phyloP scores from a whole-genome alignment of 768 basidiomycete genomes.

The Trametes meyenii region DNA sequence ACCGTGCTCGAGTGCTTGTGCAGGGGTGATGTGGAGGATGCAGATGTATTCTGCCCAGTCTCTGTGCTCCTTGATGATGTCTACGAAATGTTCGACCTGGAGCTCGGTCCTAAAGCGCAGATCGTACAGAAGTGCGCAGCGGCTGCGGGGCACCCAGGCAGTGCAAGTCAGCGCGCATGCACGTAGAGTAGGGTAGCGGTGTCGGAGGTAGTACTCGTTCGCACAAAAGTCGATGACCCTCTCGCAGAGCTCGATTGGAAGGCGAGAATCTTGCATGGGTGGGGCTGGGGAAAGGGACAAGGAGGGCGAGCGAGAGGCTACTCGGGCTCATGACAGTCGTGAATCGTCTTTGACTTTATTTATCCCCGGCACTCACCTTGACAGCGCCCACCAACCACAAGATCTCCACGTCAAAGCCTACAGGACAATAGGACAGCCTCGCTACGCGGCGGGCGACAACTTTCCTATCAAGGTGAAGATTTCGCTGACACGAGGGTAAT shows the following conservation, averaged over 20 bases:
- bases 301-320: too few relatives aligned
- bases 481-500: too few relatives aligned
- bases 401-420: too few relatives aligned
- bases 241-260: background rate
- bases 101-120: background rate
- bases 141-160: background rate
- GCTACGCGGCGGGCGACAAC: too few relatives aligned
- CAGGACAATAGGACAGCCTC: too few relatives aligned
- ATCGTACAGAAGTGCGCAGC: background rate
- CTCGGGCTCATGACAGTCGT: too few relatives aligned
- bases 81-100: background rate
- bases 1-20: background rate
- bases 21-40: background rate
- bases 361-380: too few relatives aligned
- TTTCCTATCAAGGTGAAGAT: too few relatives aligned
- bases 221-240: background rate
- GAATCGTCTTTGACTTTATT: too few relatives aligned
- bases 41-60: background rate
- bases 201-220: background rate
- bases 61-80: background rate
- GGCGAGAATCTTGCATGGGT: background rate
- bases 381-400: too few relatives aligned
- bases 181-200: background rate
- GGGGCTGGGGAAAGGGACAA: too few relatives aligned
- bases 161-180: background rate